Evolutionary conservation across 106 monocot species (phyloP).

Genomic region (Allium cepa): DNA sequence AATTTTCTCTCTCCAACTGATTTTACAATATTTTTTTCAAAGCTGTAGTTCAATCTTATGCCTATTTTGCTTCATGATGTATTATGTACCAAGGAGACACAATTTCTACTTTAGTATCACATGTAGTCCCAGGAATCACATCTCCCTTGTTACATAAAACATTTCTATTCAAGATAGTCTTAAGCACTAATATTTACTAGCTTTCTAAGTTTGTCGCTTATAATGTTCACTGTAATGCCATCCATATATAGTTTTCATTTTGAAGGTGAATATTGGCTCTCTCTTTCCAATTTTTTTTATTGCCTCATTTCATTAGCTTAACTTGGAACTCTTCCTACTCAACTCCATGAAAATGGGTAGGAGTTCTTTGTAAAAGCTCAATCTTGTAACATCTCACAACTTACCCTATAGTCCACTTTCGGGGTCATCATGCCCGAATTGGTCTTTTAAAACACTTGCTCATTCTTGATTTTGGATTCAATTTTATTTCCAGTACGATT

Average conservation of each 20-base stretch:
- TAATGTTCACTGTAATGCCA: conserved; percentile 19
- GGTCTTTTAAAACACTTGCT: conserved; percentile 36
- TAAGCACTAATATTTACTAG: conserved; percentile 13
- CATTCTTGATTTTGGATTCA: conserved; percentile 24
- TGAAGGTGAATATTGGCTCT: conserved; percentile 41
- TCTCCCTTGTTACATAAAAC: not conserved
- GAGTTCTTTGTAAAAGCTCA: conserved; percentile 24
- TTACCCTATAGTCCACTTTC: conserved; percentile 24
- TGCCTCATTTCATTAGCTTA: conserved; percentile 33
- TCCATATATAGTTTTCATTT: conserved; percentile 25
- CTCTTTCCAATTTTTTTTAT: conserved; percentile 30
- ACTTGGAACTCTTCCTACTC: conserved; percentile 48
- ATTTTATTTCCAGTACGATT: conserved; percentile 34
- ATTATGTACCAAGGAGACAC: too few species aligned
- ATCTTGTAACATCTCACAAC: conserved; percentile 27
- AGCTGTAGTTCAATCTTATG: too few species aligned
- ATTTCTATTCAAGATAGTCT: not conserved
- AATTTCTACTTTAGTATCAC: too few species aligned
- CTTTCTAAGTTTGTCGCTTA: conserved; percentile 13
- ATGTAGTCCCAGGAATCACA: too few species aligned
- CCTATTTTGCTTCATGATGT: too few species aligned
- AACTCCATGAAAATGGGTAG: conserved; percentile 50
- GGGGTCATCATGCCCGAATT: conserved; percentile 41
- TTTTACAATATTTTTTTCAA: too few species aligned
- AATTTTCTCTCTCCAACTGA: too few species aligned